A percentile compares a stretch with the other conserved stretches of the same genome.
These are phyloP conservation scores for Setaria italica DNA, from an alignment of 202 grass and related monocot genomes.

Conservation along the genomic window DNA sequence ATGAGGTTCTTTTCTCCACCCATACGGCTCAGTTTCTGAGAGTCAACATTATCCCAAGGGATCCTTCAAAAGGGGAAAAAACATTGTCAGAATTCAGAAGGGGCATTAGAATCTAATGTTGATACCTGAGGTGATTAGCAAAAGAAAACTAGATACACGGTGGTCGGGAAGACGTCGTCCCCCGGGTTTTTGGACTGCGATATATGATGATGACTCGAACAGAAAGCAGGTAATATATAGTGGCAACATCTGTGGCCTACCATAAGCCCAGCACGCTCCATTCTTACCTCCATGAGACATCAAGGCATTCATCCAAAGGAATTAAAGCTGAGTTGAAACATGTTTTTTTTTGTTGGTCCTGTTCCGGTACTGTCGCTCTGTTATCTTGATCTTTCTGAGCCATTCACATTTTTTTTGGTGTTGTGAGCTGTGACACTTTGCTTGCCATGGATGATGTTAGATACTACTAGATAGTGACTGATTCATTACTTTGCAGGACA, in stretches of 20 bases:
- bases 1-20: not conserved
- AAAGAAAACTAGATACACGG: not conserved
- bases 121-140: slow-evolving; percentile 20
- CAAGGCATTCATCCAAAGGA: slow-evolving; percentile 3
- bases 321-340: not conserved
- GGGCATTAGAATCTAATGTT: not conserved
- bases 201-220: not conserved
- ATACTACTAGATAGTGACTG: slow-evolving; percentile 6
- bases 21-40: not conserved
- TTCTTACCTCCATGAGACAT: not conserved
- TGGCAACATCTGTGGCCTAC: not conserved
- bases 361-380: not conserved
- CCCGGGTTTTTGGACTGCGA: not conserved
- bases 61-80: not conserved
- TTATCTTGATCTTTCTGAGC: not conserved
- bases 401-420: not conserved
- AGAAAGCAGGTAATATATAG: too few relatives aligned
- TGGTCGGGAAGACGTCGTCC: not conserved
- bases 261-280: not conserved
- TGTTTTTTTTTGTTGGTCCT: not conserved
- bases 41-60: not conserved
- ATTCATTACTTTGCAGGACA: not conserved
- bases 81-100: not conserved
- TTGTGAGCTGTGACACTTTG: slow-evolving; percentile 6
- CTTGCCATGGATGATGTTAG: slow-evolving; percentile 21